Conservation (phyloP, 176 grass and related monocot genomes). For the Phoenix roebelenii region DNA sequence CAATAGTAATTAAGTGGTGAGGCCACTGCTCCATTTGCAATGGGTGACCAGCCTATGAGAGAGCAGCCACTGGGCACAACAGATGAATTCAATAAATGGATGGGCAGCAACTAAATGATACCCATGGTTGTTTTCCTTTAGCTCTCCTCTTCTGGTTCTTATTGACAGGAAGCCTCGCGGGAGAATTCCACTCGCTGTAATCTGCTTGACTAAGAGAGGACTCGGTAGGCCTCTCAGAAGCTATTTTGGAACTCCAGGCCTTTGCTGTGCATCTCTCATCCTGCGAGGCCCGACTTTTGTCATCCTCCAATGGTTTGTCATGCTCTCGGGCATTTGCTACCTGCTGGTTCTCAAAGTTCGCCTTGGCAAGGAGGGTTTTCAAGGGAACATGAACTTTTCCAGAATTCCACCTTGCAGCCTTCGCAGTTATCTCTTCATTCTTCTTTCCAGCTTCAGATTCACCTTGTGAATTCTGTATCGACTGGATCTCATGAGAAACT, state of each 20-base stretch:
- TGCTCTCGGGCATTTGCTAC: conserved; percentile 27
- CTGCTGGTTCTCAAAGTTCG: conserved; percentile 40
- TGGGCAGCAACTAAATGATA: conserved; percentile 49
- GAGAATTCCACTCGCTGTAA: conserved; percentile 36
- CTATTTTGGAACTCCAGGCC: background rate
- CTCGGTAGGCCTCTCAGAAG: background rate
- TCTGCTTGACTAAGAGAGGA: background rate
- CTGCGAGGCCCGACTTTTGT: conserved; percentile 3
- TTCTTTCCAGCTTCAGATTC: conserved; percentile 16
- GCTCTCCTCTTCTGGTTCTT: conserved; percentile 22
- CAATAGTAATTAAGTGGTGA: too few relatives aligned
- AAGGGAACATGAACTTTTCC: conserved; percentile 30
- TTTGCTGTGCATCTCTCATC: conserved; percentile 10
- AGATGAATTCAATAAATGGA: conserved; percentile 26
- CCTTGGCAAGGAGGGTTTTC: conserved; percentile 53
- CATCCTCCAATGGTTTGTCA: conserved; percentile 15
- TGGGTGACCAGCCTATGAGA: too few relatives aligned
- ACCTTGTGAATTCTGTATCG: conserved; percentile 12
- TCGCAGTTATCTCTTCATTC: conserved; percentile 13
- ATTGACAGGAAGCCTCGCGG: conserved; percentile 28
- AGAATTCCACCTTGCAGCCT: conserved; percentile 16
- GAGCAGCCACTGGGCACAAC: too few relatives aligned
- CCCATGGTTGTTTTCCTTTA: conserved; percentile 47
- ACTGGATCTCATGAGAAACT: conserved; percentile 11
- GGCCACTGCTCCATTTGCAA: too few relatives aligned